Evolutionary conservation across 2,329 filamentous ascomycete species (phyloP).

Genomic region (Xylaria sp.): DNA sequence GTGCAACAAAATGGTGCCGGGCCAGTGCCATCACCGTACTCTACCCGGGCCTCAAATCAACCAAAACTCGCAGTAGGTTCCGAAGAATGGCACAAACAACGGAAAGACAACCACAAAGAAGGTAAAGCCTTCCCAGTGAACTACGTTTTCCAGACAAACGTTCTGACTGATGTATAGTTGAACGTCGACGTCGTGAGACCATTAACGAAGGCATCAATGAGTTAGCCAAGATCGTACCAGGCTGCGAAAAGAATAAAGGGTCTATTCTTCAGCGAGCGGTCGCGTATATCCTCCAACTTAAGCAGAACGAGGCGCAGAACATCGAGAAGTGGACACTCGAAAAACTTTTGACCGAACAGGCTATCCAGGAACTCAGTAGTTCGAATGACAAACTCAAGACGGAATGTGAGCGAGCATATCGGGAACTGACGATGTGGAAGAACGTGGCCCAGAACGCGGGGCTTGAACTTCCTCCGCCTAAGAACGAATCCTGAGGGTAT

Average conservation of each 20-base stretch:
- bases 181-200: constrained; percentile 93
- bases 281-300: constrained; percentile 92
- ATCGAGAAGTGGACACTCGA: constrained; percentile 94
- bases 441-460: constrained; percentile 71
- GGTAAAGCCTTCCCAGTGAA: constrained; percentile 60
- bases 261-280: constrained; percentile 94
- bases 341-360: constrained; percentile 89
- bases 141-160: not conserved
- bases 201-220: constrained; percentile 99
- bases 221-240: constrained; percentile 95
- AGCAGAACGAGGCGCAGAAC: constrained; percentile 92
- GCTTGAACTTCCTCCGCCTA: constrained; percentile 57
- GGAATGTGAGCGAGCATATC: constrained; percentile 80
- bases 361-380: constrained; percentile 85
- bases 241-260: constrained; percentile 99
- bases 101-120: constrained; percentile 99
- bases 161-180: constrained; percentile 67
- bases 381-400: constrained; percentile 88
- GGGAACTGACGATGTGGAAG: constrained; percentile 83
- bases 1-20: constrained; percentile 55
- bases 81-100: constrained; percentile 96
- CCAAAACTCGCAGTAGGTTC: constrained; percentile 90
- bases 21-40: constrained; percentile 37
- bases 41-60: constrained; percentile 55
- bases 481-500: constrained; percentile 51